phyloP scores from a whole-genome alignment of 1,139 yeast species.

The Geotrichum fermentans region DNA sequence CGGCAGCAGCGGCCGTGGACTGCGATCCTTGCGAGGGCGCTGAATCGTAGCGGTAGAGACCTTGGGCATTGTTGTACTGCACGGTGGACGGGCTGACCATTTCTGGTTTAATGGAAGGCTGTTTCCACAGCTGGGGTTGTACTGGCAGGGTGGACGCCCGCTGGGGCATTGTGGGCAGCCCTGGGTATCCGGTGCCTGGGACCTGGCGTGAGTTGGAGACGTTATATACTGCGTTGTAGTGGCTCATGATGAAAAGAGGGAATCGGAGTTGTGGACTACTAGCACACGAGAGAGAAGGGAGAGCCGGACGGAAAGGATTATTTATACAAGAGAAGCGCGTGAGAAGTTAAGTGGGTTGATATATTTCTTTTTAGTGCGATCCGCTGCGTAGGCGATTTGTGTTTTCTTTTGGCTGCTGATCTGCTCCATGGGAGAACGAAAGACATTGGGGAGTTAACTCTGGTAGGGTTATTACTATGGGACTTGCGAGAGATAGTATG shows the following conservation, averaged over 20 bases:
- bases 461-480: too few relatives aligned
- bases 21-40: neutral
- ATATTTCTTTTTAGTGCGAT: too few relatives aligned
- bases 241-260: slow-evolving; percentile 3
- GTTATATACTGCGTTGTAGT: slow-evolving; percentile 8
- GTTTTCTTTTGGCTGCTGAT: too few relatives aligned
- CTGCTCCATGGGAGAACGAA: too few relatives aligned
- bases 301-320: too few relatives aligned
- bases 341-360: too few relatives aligned
- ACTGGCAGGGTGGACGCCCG: neutral
- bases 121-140: slow-evolving; percentile 9
- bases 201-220: slow-evolving; percentile 2
- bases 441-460: too few relatives aligned
- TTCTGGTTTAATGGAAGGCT: slow-evolving; percentile 8
- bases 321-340: too few relatives aligned
- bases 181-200: slow-evolving; percentile 9
- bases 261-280: too few relatives aligned
- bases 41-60: slow-evolving; percentile 7
- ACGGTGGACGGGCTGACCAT: slow-evolving; percentile 9
- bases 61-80: slow-evolving; percentile 6
- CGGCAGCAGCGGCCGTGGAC: neutral
- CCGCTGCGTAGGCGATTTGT: too few relatives aligned
- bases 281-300: too few relatives aligned
- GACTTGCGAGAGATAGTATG: too few relatives aligned
- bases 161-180: slow-evolving; percentile 10